Conservation (phyloP, 2,329 filamentous ascomycete genomes). For the Colletotrichum camelliae region DNA sequence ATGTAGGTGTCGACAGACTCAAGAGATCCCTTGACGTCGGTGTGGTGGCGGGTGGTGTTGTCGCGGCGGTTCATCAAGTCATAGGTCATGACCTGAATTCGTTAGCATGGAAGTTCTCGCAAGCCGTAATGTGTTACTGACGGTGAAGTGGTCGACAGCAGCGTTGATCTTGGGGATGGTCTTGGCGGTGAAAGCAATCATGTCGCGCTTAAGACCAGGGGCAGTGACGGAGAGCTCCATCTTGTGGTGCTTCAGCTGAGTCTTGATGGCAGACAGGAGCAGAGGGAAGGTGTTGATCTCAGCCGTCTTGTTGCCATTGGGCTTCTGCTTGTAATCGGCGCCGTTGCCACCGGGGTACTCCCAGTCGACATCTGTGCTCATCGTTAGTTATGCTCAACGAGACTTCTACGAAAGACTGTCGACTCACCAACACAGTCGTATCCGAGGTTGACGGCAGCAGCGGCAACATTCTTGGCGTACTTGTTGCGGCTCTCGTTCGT, state of each 20-base stretch:
- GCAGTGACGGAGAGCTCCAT: conserved; percentile 69
- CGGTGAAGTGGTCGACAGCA: conserved; percentile 69
- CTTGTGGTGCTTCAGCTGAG: conserved; percentile 59
- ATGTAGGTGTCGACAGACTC: conserved; percentile 65
- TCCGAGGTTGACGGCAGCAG: conserved; percentile 56
- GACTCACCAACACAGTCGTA: conserved; percentile 65
- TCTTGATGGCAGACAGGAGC: conserved; percentile 63
- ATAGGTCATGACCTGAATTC: conserved; percentile 66
- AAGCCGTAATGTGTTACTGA: conserved; percentile 1
- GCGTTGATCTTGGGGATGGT: conserved; percentile 64
- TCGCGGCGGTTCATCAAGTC: conserved; percentile 79
- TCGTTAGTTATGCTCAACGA: not conserved
- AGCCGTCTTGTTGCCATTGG: conserved; percentile 62
- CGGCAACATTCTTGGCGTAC: conserved; percentile 64
- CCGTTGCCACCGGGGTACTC: conserved; percentile 69
- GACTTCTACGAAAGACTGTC: not conserved
- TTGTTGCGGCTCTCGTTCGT: conserved; percentile 49
- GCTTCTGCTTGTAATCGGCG: conserved; percentile 67
- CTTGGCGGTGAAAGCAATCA: conserved; percentile 67
- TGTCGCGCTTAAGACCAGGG: conserved; percentile 66
- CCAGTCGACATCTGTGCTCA: conserved; percentile 68
- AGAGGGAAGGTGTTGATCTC: conserved; percentile 69
- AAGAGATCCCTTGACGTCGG: conserved; percentile 59
- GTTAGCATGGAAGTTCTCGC: accelerated
- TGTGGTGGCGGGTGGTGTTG: conserved; percentile 68